These are phyloP conservation scores for Rhypophila decipiens DNA, from an alignment of 495 filamentous ascomycete species.

Conservation along the genomic window DNA sequence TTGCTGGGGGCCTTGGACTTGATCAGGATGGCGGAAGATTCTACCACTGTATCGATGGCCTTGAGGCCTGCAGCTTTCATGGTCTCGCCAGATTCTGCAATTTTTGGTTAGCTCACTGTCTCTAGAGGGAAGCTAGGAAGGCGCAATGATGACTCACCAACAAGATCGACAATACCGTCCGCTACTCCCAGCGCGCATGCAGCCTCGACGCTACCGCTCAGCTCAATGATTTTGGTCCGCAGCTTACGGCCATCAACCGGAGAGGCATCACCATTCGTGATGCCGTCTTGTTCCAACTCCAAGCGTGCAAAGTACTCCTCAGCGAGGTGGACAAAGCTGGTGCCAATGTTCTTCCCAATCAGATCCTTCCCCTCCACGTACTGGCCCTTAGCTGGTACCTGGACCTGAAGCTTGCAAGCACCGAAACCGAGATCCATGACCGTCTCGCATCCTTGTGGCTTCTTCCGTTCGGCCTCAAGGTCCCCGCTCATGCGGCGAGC, in stretches of 20 bases:
- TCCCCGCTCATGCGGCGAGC: constrained; percentile 49
- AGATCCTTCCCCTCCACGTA: constrained; percentile 65
- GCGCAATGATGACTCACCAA: constrained; percentile 55
- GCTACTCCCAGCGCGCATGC: constrained; percentile 93
- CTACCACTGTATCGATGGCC: constrained; percentile 87
- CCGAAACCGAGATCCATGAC: constrained; percentile 89
- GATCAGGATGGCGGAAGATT: constrained; percentile 81
- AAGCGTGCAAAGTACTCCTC: constrained; percentile 73
- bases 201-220: constrained; percentile 93
- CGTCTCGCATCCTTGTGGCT: constrained; percentile 60
- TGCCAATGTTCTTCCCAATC: constrained; percentile 90
- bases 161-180: constrained; percentile 94
- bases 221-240: constrained; percentile 79
- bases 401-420: constrained; percentile 85
- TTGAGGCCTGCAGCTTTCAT: constrained; percentile 97
- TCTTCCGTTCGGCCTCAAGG: constrained; percentile 30
- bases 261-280: constrained; percentile 16
- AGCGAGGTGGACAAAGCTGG: constrained; percentile 83
- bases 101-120: neutral
- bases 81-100: constrained; percentile 88
- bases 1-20: constrained; percentile 84
- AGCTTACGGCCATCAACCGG: constrained; percentile 41
- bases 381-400: constrained; percentile 81
- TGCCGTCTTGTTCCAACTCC: constrained; percentile 47
- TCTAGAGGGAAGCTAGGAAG: neutral